phyloP scores from a whole-genome alignment of 78 protist species.

The Dictyostelium capitatum region DNA sequence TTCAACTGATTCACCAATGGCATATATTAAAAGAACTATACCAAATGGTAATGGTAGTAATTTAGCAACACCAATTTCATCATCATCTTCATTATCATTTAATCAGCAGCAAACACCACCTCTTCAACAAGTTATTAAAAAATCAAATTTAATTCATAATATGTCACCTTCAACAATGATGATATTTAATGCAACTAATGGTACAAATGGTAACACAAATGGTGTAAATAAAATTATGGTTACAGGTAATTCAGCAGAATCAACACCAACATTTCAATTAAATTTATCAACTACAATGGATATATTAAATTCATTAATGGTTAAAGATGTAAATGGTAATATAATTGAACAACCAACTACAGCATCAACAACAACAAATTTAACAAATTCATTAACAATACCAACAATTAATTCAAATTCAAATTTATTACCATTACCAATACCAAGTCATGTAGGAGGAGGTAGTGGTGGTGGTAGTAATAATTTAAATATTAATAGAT shows the following conservation, averaged over 20 bases:
- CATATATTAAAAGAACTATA: not conserved
- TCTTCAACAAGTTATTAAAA: not conserved
- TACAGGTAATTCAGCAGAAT: not conserved
- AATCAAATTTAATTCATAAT: not conserved
- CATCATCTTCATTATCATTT: not conserved
- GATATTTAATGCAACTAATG: not conserved
- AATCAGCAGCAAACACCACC: not conserved
- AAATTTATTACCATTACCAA: not conserved
- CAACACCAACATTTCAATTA: constrained; percentile 36
- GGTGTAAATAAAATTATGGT: no score
- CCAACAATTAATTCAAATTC: not conserved
- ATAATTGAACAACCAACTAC: not conserved
- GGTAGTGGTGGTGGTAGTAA: not conserved
- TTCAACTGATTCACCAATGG: constrained; percentile 5
- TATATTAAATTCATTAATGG: not conserved
- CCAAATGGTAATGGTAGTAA: not conserved
- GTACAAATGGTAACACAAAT: not conserved
- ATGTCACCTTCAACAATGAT: not conserved
- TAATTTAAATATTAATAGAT: not conserved
- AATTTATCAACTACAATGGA: not conserved
- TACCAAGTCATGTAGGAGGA: not conserved
- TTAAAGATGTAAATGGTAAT: not conserved
- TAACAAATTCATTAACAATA: not conserved
- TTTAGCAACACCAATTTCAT: not conserved
- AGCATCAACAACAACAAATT: not conserved